Percentiles rank a stretch among this genome's conserved stretches.
These are phyloP conservation scores for Naganishia sp. DNA, from an alignment of 1,284 basidiomycete genomes.

Conservation along the genomic window DNA sequence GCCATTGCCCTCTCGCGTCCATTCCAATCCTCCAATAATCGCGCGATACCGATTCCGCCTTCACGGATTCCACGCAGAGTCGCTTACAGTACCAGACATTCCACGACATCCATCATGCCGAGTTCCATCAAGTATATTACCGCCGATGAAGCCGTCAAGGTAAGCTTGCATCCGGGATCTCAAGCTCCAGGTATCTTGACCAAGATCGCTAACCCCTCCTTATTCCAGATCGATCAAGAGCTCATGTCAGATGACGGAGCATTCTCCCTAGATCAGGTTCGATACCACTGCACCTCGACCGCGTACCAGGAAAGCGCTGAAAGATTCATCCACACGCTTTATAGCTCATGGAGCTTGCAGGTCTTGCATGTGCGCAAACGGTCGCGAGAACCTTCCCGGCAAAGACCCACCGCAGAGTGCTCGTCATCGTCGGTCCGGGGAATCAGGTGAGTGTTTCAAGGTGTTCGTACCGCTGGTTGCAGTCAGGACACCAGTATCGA, in stretches of 20 bases:
- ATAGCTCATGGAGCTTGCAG: slow-evolving; percentile 98
- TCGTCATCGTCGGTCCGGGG: slow-evolving; percentile 94
- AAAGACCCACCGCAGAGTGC: slow-evolving; percentile 67
- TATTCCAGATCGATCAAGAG: slow-evolving; percentile 78
- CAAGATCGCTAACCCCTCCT: too few relatives aligned
- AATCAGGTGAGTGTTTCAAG: slow-evolving; percentile 63
- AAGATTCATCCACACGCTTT: neutral
- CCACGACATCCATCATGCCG: slow-evolving; percentile 12
- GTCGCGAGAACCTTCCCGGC: slow-evolving; percentile 73
- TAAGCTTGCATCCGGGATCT: neutral
- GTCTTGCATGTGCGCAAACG: slow-evolving; percentile 88
- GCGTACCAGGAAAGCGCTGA: neutral
- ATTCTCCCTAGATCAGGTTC: slow-evolving; percentile 86
- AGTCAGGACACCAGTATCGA: neutral
- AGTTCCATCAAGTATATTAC: slow-evolving; percentile 30
- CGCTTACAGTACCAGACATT: too few relatives aligned
- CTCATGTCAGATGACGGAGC: slow-evolving; percentile 81
- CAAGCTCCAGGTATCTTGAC: neutral
- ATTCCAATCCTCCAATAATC: too few relatives aligned
- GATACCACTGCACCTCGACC: slow-evolving; percentile 26
- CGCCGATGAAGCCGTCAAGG: slow-evolving; percentile 32
- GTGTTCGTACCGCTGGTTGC: neutral
- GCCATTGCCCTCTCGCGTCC: too few relatives aligned
- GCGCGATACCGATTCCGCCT: too few relatives aligned
- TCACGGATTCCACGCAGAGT: neutral